A percentile compares a stretch with the other conserved stretches of the same genome.
These are phyloP conservation scores for Dactylonectria estremocensis DNA, from an alignment of 2,329 filamentous ascomycete genomes.

Conservation along the genomic window DNA sequence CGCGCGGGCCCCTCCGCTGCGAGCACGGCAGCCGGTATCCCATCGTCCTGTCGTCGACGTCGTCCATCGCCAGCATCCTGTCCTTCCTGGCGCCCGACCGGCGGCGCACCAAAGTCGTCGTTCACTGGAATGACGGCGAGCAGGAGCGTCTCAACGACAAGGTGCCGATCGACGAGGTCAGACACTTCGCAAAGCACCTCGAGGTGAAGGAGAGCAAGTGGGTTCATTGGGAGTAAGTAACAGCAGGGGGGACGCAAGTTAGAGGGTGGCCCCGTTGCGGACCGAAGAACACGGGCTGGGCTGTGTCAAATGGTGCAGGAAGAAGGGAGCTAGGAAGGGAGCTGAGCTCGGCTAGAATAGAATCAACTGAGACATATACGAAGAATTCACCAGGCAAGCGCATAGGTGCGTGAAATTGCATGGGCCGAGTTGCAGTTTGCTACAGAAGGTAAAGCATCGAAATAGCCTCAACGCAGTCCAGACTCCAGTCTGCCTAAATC, in stretches of 20 bases:
- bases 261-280: conserved; percentile 1
- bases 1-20: conserved; percentile 28
- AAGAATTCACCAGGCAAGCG: neutral
- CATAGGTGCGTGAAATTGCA: neutral
- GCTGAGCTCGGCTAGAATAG: conserved; percentile 9
- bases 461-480: conserved; percentile 1
- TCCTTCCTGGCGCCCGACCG: conserved; percentile 45
- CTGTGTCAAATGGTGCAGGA: conserved; percentile 8
- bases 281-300: conserved; percentile 1
- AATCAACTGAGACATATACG: neutral
- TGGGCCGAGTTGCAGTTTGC: conserved; percentile 8
- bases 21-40: conserved; percentile 38
- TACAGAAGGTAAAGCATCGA: neutral
- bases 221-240: conserved; percentile 41
- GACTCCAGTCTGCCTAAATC: neutral
- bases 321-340: conserved; percentile 15
- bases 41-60: conserved; percentile 38
- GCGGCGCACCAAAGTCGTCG: conserved; percentile 43
- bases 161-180: conserved; percentile 43
- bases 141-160: conserved; percentile 42
- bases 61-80: conserved; percentile 39
- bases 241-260: neutral
- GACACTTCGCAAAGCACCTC: conserved; percentile 36
- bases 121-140: conserved; percentile 48
- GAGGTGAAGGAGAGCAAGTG: conserved; percentile 45